Base-by-base conservation (phyloP, 225 moss, liverwort and hornwort genomes). In the Asterella californica region DNA sequence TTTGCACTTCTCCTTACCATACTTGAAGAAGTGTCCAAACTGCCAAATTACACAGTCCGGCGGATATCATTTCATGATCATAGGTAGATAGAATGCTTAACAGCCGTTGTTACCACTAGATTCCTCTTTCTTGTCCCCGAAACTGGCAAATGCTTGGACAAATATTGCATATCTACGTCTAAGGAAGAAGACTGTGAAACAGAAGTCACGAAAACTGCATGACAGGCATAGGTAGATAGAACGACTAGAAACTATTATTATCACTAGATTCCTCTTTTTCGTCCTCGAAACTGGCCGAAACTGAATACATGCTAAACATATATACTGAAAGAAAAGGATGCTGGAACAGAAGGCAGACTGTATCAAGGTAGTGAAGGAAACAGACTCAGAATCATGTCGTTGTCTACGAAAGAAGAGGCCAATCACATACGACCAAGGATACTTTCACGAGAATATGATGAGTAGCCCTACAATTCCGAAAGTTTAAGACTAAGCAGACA, bases 21-120 rank as follows among this genome's bases (percentile, higher is more conserved):
- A 88, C 85, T 76, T 86, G 42, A 38, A 90, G 50, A 90, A 90
- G 29, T 86, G 88, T 29, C 84, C 88, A 73, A 90, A 86, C 90
- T 90, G 86, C 59, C 62, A 54, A 1, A 45, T 0, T 34, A 9
- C 30, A 64, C 1, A 27, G 14, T 64, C 64, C 24, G 2, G 27
- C 24, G 2, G 27, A 11, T 25, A 64, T 18, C 57, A 57, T 7
- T 57, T 57, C 57, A 17, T 1, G 18, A 18, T 18, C 7, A 42
- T 42, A 42, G 42, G 7, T 42, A 42, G 42, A 42, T 2, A 42
- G 4, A 42, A 42, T 42, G 42, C 3, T n/a, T 57, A 24, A 22
- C 17, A 24, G 37, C 22, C 4, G 42, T 22, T 22, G 19, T 30
- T 29, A 33, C 5, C 14, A 29, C 9, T 70, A 42, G 0, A 8